Evolutionary conservation across 2,329 filamentous ascomycete species (phyloP).

Genomic region (Gaeumannomyces sp.): DNA sequence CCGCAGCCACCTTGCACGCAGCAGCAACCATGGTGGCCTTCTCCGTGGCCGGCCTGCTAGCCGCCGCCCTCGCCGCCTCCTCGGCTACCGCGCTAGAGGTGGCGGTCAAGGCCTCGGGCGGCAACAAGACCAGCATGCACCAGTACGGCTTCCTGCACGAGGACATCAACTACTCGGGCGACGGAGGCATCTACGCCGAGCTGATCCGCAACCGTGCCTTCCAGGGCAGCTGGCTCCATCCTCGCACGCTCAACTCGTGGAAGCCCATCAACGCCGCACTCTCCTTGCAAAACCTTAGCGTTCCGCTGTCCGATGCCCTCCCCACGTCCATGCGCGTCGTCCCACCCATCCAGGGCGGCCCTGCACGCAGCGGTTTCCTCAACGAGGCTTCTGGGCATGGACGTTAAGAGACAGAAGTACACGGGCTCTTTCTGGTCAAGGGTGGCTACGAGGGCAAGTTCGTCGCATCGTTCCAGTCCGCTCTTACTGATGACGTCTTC

Average conservation of each 20-base stretch:
- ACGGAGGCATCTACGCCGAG: constrained; percentile 68
- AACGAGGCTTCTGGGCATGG: constrained; percentile 54
- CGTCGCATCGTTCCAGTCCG: constrained; percentile 40
- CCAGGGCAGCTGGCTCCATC: constrained; percentile 43
- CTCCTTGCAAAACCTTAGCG: constrained; percentile 37
- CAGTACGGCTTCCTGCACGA: constrained; percentile 38
- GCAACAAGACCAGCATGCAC: constrained; percentile 31
- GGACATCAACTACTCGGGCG: constrained; percentile 63
- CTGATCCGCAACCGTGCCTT: constrained; percentile 66
- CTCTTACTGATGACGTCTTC: constrained; percentile 37
- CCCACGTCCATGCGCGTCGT: constrained; percentile 44
- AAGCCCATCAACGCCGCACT: constrained; percentile 36
- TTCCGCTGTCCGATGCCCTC: constrained; percentile 46
- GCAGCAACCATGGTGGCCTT: background rate
- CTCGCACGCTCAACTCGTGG: constrained; percentile 40
- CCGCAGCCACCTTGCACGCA: background rate
- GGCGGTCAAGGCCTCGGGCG: constrained; percentile 19
- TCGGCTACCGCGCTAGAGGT: constrained; percentile 13
- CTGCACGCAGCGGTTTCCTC: constrained; percentile 32
- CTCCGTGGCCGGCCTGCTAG: constrained; percentile 5
- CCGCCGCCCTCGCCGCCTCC: constrained; percentile 4
- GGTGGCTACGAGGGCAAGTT: constrained; percentile 41
- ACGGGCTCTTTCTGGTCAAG: constrained; percentile 47
- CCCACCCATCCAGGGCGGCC: constrained; percentile 13
- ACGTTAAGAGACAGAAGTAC: constrained; percentile 40